Percentiles rank a stretch among this genome's conserved stretches.
phyloP scores from a whole-genome alignment of 139 green algal genomes.

The Deuterostichococcus epilithicus region DNA sequence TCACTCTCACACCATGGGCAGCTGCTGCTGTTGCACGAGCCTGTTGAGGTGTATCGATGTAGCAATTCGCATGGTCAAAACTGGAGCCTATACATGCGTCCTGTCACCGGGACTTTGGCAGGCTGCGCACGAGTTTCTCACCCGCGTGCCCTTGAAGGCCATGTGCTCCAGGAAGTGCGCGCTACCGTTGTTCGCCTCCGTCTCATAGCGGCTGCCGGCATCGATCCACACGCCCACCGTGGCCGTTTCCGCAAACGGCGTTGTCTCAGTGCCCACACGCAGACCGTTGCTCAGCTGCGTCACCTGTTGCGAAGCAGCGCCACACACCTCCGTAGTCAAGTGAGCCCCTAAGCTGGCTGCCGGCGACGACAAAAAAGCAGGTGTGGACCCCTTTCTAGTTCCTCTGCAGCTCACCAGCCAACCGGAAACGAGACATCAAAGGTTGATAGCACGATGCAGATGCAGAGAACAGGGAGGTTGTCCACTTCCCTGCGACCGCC shows the following conservation, averaged over 20 bases:
- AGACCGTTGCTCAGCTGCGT: slow-evolving; percentile 90
- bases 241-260: slow-evolving; percentile 81
- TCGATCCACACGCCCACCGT: slow-evolving; percentile 98
- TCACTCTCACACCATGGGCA: no score
- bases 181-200: slow-evolving; percentile 85
- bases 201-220: slow-evolving; percentile 93
- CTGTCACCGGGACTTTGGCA: background rate
- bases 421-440: no score
- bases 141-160: slow-evolving; percentile 97
- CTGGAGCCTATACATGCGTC: no score
- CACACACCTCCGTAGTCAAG: background rate
- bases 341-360: no score
- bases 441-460: no score
- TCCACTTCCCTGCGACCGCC: background rate
- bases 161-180: slow-evolving; percentile 99
- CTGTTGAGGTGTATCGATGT: background rate
- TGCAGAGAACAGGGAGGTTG: no score
- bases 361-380: no score
- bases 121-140: slow-evolving; percentile 9
- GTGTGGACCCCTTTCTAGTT: no score
- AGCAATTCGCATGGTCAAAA: no score
- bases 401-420: no score
- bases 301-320: slow-evolving; percentile 57
- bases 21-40: background rate
- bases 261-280: slow-evolving; percentile 86